A percentile compares a stretch with the other conserved stretches of the same genome.
Evolutionary conservation across 192 early-diverging fungal species (phyloP).

Genomic region (Gamsiella multidivaricata): DNA sequence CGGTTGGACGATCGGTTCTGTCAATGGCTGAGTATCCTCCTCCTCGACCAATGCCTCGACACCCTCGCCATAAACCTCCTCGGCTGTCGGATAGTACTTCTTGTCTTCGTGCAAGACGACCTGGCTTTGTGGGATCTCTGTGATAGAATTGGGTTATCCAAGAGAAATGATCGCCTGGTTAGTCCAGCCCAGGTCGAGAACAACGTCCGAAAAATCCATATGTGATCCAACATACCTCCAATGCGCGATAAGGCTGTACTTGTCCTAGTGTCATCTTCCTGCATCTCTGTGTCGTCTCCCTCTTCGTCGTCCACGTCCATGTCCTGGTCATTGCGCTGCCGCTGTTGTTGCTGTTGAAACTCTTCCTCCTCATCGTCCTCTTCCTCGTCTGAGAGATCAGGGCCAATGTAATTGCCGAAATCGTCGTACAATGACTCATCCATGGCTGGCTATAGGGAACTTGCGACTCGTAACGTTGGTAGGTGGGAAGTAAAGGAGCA

Average conservation of each 20-base stretch:
- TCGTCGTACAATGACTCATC: constrained; percentile 87
- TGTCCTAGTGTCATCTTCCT: constrained; percentile 28
- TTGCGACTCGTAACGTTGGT: neutral
- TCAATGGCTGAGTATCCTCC: constrained; percentile 96
- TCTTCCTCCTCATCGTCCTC: constrained; percentile 64
- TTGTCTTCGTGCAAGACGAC: constrained; percentile 98
- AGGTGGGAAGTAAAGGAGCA: neutral
- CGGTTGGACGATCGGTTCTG: constrained; percentile 95
- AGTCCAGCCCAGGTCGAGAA: too few species aligned
- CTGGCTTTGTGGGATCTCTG: constrained; percentile 74
- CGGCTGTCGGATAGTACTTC: constrained; percentile 97
- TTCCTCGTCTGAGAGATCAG: constrained; percentile 84
- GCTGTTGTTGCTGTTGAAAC: constrained; percentile 39
- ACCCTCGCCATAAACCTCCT: constrained; percentile 94
- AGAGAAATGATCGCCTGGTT: too few species aligned
- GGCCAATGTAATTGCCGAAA: constrained; percentile 99
- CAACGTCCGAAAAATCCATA: too few species aligned
- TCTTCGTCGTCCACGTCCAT: constrained; percentile 63
- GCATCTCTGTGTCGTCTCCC: constrained; percentile 38
- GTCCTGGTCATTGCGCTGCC: constrained; percentile 55
- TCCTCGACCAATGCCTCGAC: constrained; percentile 98
- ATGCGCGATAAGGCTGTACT: constrained; percentile 71
- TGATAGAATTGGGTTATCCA: neutral
- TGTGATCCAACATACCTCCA: constrained; percentile 70
- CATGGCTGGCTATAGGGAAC: constrained; percentile 60